Conservation (phyloP, 441 rosid species). For the Dalechampia spathulata region DNA sequence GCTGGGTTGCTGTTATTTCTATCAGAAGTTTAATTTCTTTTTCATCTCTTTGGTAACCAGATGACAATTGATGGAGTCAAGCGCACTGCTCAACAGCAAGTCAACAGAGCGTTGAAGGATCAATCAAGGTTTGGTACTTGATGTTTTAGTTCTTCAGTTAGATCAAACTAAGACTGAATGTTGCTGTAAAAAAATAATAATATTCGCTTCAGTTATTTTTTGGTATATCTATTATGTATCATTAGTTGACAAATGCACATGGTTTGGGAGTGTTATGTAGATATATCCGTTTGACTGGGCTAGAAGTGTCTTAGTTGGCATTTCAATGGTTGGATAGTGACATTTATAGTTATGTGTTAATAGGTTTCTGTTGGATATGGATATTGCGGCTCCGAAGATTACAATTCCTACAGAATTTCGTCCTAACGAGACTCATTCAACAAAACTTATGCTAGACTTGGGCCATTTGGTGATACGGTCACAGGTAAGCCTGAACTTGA, state of each 20-base stretch:
- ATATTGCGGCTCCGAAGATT: constrained; percentile 98
- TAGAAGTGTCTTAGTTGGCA: neutral
- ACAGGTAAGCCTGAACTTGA: constrained; percentile 43
- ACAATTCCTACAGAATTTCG: constrained; percentile 90
- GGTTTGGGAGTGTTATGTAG: neutral
- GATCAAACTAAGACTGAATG: neutral
- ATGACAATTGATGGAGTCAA: constrained; percentile 96
- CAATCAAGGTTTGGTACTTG: constrained; percentile 61
- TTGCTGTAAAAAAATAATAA: too few relatives aligned
- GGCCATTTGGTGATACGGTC: constrained; percentile 91
- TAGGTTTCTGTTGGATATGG: constrained; percentile 96
- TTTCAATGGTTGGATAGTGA: constrained; percentile 1
- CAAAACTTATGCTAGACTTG: constrained; percentile 94
- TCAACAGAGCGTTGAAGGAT: constrained; percentile 88
- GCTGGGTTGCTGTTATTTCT: neutral
- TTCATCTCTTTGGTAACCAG: constrained; percentile 30
- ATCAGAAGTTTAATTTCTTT: neutral
- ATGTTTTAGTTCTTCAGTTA: constrained; percentile 1
- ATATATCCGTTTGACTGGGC: neutral
- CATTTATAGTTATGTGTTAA: constrained; percentile 20
- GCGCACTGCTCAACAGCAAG: constrained; percentile 97
- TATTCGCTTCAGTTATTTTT: too few relatives aligned
- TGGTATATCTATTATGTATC: too few relatives aligned
- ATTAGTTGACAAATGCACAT: too few relatives aligned
- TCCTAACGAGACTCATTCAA: constrained; percentile 63